These are phyloP conservation scores for Saturnispora zaruensis DNA, from an alignment of 805 yeast genomes.

Conservation along the genomic window DNA sequence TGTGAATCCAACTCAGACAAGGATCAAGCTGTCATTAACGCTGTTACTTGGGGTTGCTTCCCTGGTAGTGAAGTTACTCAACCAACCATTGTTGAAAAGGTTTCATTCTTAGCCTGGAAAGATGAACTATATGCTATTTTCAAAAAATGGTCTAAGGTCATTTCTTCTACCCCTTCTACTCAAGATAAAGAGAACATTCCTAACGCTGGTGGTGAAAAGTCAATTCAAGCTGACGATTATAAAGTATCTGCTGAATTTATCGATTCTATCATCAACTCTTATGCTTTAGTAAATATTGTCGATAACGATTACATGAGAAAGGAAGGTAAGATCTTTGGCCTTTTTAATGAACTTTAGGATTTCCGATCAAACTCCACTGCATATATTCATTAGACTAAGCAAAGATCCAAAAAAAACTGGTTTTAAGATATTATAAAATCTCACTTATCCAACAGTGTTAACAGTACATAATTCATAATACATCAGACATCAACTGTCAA, in stretches of 20 bases:
- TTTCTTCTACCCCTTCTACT: conserved; percentile 5
- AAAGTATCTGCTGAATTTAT: conserved; percentile 33
- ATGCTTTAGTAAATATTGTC: conserved; percentile 76
- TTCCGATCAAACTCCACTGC: neutral
- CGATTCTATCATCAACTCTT: conserved; percentile 43
- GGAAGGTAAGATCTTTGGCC: conserved; percentile 48
- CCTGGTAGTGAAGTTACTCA: conserved; percentile 92
- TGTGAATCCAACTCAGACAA: conserved; percentile 23
- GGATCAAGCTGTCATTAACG: conserved; percentile 68
- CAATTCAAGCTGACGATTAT: conserved; percentile 11
- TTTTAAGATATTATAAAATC: no score
- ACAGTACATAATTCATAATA: neutral
- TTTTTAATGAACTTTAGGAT: conserved; percentile 34
- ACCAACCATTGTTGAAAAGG: conserved; percentile 91
- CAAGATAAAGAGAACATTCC: conserved; percentile 28
- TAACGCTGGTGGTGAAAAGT: conserved; percentile 14
- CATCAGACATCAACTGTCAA: conserved; percentile 16
- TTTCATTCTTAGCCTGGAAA: conserved; percentile 93
- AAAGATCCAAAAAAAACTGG: neutral
- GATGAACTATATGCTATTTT: conserved; percentile 85
- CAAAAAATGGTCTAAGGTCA: conserved; percentile 54
- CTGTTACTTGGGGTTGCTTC: conserved; percentile 98
- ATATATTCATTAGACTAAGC: neutral
- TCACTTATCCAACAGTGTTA: neutral
- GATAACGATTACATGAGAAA: conserved; percentile 63